Evolutionary conservation across 768 basidiomycete genomes (phyloP), one percentile per base, ranked within the genome.

Genomic region (Podaxis sp.): DNA sequence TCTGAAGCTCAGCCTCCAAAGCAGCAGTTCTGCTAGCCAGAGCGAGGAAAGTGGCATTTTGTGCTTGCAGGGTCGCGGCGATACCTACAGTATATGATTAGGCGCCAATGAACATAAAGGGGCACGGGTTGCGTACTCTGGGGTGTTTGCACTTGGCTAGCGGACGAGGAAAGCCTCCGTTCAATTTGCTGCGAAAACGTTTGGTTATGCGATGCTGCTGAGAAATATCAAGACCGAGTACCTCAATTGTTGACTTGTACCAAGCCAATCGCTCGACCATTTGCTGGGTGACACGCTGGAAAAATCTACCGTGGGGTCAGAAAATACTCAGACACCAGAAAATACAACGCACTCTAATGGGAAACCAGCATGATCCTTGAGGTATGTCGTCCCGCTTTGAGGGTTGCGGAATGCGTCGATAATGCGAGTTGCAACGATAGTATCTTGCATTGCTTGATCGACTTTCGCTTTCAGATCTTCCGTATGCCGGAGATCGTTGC

Each of bases 221-320:
- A 44, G 40, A 39, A 40, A 24, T 57, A 26, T 33, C 22, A 52
- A 59, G 61, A 42, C 30, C 52, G 63, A 49, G 57, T 63, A 89
- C 92, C 79, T 94, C 91, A 59, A 93, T 89, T 26, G 90, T 92
- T 22, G 83, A 78, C 68, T 91, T 90, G 74, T 90, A 93, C 87
- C 91, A 92, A 44, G 82, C 80, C 57, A 93, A 73, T 38, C 89
- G 80, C 66, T 89, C 86, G 60, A 79, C 80, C 85, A 93, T 88
- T 67, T 92, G 84, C 57, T 84, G 81, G 13, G 89, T 86, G 39
- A 91, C 83, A 22, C 90, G 83, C 26, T 77, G 81, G 76, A 93
- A 93, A 74, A 86, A 92, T 68, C 91, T 92, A 53, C 44, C 40
- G 40, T 63, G 54, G 40, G 3, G 53, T 13, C 6, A 56, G 52